Conservation (phyloP, 306 rosid species). For the Delonix regia region DNA sequence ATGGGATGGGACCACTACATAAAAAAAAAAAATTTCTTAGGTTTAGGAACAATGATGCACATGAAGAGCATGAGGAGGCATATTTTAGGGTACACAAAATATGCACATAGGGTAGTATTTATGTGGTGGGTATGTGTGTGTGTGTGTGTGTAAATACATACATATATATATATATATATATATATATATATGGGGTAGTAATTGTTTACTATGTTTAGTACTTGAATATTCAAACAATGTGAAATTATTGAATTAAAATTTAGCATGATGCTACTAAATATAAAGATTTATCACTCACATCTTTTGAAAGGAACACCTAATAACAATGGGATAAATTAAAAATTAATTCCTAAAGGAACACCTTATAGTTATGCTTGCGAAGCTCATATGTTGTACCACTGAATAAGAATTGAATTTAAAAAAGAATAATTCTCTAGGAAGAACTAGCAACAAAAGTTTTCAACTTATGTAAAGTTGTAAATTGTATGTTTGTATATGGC, state of each 20-base stretch:
- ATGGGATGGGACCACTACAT: too few species aligned
- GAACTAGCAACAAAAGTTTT: conserved; percentile 88
- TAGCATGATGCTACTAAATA: conserved; percentile 1
- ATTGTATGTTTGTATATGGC: conserved; percentile 96
- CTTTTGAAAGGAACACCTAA: background rate
- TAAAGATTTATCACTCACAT: conserved; percentile 6
- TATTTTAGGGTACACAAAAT: too few species aligned
- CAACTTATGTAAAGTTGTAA: conserved; percentile 77
- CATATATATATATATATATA: too few species aligned
- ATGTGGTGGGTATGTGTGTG: too few species aligned
- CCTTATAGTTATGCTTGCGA: conserved; percentile 4
- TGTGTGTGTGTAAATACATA: too few species aligned
- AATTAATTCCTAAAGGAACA: background rate
- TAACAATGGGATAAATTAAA: conserved; percentile 8
- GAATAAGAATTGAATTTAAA: conserved; percentile 16
- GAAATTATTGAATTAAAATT: conserved; percentile 10
- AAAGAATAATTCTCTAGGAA: conserved; percentile 68
- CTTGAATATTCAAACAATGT: too few species aligned
- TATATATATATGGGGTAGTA: too few species aligned
- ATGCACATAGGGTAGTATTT: too few species aligned
- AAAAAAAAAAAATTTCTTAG: too few species aligned
- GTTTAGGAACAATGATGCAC: too few species aligned
- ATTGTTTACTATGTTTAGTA: too few species aligned
- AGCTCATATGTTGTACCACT: conserved; percentile 15
- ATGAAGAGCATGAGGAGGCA: too few species aligned